Evolutionary conservation across 1,139 yeast genomes (phyloP).

Genomic region (Scheffersomyces parashehatae): DNA sequence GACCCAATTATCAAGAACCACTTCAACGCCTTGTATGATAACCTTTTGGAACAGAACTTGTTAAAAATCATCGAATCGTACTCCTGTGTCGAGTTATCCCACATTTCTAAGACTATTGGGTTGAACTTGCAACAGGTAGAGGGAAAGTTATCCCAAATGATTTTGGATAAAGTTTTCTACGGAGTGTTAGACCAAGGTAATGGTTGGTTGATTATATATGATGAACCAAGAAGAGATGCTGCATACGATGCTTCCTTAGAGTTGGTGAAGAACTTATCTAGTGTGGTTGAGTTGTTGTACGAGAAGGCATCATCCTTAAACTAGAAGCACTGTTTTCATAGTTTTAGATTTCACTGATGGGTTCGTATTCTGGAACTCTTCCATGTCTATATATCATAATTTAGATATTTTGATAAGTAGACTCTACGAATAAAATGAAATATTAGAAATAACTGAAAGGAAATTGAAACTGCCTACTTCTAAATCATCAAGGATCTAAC

Average conservation of each 20-base stretch:
- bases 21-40: constrained; percentile 89
- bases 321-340: constrained; percentile 17
- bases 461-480: too few species aligned
- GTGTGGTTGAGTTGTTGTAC: constrained; percentile 85
- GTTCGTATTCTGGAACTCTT: too few species aligned
- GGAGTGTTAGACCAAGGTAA: constrained; percentile 98
- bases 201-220: constrained; percentile 93
- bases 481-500: too few species aligned
- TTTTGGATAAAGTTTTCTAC: constrained; percentile 86
- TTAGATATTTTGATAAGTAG: too few species aligned
- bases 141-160: constrained; percentile 95
- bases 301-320: constrained; percentile 88
- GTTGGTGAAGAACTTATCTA: constrained; percentile 82
- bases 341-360: too few species aligned
- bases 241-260: constrained; percentile 88
- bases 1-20: constrained; percentile 92
- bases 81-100: constrained; percentile 89
- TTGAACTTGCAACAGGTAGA: constrained; percentile 87
- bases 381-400: too few species aligned
- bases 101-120: constrained; percentile 85
- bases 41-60: constrained; percentile 87
- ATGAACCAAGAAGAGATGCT: constrained; percentile 85
- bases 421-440: too few species aligned
- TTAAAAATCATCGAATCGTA: constrained; percentile 95
- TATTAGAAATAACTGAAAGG: too few species aligned